phyloP scores from a whole-genome alignment of 2,329 filamentous ascomycete genomes.

The Phyllosticta paracitricarpa region DNA sequence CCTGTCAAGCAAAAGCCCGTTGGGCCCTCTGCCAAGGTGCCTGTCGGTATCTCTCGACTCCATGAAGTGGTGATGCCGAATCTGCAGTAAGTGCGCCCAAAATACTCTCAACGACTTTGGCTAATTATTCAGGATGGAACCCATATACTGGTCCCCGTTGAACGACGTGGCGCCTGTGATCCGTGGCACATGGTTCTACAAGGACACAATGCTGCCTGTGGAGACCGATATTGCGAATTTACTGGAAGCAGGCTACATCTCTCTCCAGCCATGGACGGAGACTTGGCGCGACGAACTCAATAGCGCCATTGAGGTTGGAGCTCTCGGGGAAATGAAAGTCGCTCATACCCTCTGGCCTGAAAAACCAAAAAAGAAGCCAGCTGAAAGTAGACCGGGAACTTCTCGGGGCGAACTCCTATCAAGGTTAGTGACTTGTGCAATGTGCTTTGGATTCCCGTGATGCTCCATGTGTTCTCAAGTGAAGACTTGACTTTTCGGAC shows the following conservation, averaged over 20 bases:
- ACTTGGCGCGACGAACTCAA: conserved; percentile 88
- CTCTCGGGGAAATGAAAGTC: conserved; percentile 84
- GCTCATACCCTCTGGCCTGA: conserved; percentile 73
- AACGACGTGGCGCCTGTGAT: conserved; percentile 77
- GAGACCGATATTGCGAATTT: conserved; percentile 81
- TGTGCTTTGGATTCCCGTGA: not conserved
- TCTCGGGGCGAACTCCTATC: conserved; percentile 21
- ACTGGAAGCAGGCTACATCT: conserved; percentile 80
- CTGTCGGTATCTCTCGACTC: conserved; percentile 81
- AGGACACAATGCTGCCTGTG: conserved; percentile 85
- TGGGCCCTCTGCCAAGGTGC: conserved; percentile 48
- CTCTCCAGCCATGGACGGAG: conserved; percentile 78
- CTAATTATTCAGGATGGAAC: conserved; percentile 4
- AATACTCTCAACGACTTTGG: conserved; percentile 13
- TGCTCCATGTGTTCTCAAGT: not conserved
- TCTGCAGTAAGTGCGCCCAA: conserved; percentile 1
- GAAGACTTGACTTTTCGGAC: not conserved
- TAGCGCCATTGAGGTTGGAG: conserved; percentile 82
- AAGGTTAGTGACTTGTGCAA: not conserved
- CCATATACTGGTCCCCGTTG: conserved; percentile 77
- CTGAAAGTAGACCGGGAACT: conserved; percentile 33
- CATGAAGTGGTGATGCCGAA: conserved; percentile 76
- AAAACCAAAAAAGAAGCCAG: conserved; percentile 44
- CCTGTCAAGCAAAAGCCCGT: conserved; percentile 22
- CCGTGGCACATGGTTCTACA: conserved; percentile 94